phyloP scores from a whole-genome alignment of 208 protist genomes.

The Strigomonas galati region DNA sequence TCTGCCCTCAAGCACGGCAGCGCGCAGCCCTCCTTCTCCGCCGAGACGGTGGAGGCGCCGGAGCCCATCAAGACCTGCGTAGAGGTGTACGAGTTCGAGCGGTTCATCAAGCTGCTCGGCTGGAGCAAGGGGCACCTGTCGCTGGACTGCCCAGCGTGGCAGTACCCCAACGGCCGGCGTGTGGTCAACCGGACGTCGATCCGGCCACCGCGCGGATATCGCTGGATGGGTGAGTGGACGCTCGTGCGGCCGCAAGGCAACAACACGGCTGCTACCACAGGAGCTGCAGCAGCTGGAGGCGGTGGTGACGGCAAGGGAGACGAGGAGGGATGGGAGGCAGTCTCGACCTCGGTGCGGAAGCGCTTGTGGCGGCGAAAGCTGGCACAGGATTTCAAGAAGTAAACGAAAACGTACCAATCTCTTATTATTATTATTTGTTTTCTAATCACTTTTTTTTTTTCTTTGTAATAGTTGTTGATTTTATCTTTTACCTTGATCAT shows the following conservation, averaged over 20 bases:
- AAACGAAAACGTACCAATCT: slow-evolving; percentile 2
- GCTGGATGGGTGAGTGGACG: slow-evolving; percentile 52
- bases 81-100: slow-evolving; percentile 67
- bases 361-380: background rate
- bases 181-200: slow-evolving; percentile 36
- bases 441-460: slow-evolving; percentile 18
- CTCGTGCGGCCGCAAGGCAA: background rate
- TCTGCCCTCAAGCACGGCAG: too few species aligned
- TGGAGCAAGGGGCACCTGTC: slow-evolving; percentile 20
- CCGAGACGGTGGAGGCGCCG: too few species aligned
- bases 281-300: too few species aligned
- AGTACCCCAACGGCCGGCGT: slow-evolving; percentile 46
- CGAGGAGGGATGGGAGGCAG: background rate
- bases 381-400: slow-evolving; percentile 8
- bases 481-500: background rate
- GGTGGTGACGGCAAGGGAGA: background rate
- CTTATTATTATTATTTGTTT: slow-evolving; percentile 14
- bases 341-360: background rate
- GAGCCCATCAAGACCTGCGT: slow-evolving; percentile 15
- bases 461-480: slow-evolving; percentile 15
- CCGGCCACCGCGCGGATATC: slow-evolving; percentile 41
- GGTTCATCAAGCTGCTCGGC: slow-evolving; percentile 28
- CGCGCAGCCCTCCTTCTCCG: too few species aligned
- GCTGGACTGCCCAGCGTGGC: slow-evolving; percentile 34
- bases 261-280: too few species aligned